phyloP scores from a whole-genome alignment of 2,329 filamentous ascomycete species.

The Aspergillus sp. region DNA sequence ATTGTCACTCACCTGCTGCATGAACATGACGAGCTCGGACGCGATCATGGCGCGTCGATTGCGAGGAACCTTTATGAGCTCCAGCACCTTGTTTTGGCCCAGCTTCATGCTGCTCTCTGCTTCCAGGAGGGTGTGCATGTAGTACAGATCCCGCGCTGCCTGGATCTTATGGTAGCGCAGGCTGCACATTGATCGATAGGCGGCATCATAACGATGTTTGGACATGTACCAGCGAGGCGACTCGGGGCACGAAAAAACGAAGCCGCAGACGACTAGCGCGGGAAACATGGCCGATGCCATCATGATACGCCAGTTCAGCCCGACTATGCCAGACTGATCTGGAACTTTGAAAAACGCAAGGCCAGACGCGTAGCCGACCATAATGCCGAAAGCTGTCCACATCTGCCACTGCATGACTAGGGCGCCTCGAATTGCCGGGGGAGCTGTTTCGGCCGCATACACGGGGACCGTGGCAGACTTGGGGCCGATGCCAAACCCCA shows the following conservation, averaged over 20 bases:
- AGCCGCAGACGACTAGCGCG: conserved; percentile 46
- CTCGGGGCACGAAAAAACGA: conserved; percentile 56
- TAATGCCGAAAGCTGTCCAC: conserved; percentile 43
- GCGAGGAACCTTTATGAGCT: conserved; percentile 52
- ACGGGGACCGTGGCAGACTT: conserved; percentile 68
- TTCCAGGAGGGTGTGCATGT: conserved; percentile 46
- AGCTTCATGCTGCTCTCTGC: conserved; percentile 49
- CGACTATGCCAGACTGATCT: conserved; percentile 45
- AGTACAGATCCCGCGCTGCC: conserved; percentile 38
- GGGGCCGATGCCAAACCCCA: conserved; percentile 69
- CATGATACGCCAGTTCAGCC: conserved; percentile 59
- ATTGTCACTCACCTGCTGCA: conserved; percentile 46
- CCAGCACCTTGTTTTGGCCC: conserved; percentile 43
- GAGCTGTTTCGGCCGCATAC: conserved; percentile 65
- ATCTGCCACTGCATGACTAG: conserved; percentile 77
- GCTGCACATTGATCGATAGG: conserved; percentile 35
- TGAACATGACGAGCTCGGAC: conserved; percentile 57
- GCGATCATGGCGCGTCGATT: conserved; percentile 54
- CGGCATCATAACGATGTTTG: conserved; percentile 32
- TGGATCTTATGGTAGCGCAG: conserved; percentile 36
- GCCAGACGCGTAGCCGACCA: conserved; percentile 51
- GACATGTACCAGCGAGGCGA: conserved; percentile 42
- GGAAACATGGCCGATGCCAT: conserved; percentile 58
- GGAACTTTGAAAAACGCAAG: conserved; percentile 51
- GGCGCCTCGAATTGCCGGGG: conserved; percentile 59